Conservation (phyloP, 495 filamentous ascomycete genomes). For the Neurospora discreta region DNA sequence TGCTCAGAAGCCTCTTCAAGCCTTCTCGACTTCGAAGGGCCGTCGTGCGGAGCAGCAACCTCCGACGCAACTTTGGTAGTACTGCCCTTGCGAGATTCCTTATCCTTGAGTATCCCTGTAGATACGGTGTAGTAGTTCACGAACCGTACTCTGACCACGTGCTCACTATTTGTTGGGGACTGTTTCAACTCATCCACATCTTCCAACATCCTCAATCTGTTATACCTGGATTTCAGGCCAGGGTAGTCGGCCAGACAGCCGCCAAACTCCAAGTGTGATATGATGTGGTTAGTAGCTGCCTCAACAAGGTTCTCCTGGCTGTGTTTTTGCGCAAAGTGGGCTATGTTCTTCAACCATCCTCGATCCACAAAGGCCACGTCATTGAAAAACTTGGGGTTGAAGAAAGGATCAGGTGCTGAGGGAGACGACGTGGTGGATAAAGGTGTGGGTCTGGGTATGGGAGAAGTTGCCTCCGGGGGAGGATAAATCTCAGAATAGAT, state of each 20-base stretch:
- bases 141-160: slow-evolving; percentile 49
- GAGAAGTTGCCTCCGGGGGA: slow-evolving; percentile 17
- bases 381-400: slow-evolving; percentile 62
- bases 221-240: slow-evolving; percentile 59
- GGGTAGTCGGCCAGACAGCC: slow-evolving; percentile 66
- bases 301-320: slow-evolving; percentile 49
- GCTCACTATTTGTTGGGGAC: background rate
- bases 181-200: slow-evolving; percentile 40
- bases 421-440: slow-evolving; percentile 10
- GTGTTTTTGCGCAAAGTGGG: slow-evolving; percentile 76
- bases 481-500: slow-evolving; percentile 24
- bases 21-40: background rate
- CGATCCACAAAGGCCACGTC: slow-evolving; percentile 55
- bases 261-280: slow-evolving; percentile 75
- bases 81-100: background rate
- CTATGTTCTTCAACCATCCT: slow-evolving; percentile 50
- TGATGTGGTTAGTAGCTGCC: slow-evolving; percentile 61
- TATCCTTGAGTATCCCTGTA: slow-evolving; percentile 50
- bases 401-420: slow-evolving; percentile 44
- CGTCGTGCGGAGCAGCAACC: background rate
- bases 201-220: slow-evolving; percentile 55
- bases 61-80: background rate
- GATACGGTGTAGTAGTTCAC: slow-evolving; percentile 87
- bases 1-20: slow-evolving; percentile 2
- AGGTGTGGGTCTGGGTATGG: slow-evolving; percentile 6